Percentiles rank a stretch among this genome's conserved stretches.
phyloP scores from a whole-genome alignment of 2,329 filamentous ascomycete species.

The Conoideocrella luteorostrata region DNA sequence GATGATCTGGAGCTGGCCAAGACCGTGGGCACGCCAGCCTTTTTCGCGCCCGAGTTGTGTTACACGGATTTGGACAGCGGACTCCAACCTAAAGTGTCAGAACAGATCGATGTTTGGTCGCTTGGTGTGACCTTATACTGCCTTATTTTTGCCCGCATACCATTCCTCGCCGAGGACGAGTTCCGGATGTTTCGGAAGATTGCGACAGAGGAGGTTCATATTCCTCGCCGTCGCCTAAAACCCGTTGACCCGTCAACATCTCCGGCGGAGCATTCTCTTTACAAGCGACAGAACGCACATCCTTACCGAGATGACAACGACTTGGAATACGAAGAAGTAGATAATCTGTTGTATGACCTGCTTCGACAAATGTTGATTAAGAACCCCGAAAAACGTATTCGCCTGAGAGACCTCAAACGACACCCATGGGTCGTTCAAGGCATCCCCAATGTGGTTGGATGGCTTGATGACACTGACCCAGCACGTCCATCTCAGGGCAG shows the following conservation, averaged over 20 bases:
- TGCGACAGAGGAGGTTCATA: conserved; percentile 85
- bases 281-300: conserved; percentile 51
- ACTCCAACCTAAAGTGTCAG: conserved; percentile 73
- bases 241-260: conserved; percentile 60
- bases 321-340: conserved; percentile 78
- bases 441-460: conserved; percentile 65
- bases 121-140: conserved; percentile 94
- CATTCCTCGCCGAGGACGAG: conserved; percentile 86
- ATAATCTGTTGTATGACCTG: conserved; percentile 72
- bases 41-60: conserved; percentile 94
- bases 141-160: conserved; percentile 86
- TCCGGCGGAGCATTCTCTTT: conserved; percentile 47
- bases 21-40: conserved; percentile 93
- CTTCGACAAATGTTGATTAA: conserved; percentile 76
- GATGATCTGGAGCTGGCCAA: conserved; percentile 96
- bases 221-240: conserved; percentile 74
- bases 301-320: conserved; percentile 73
- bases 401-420: conserved; percentile 83
- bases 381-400: conserved; percentile 82
- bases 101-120: conserved; percentile 96
- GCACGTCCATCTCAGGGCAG: conserved; percentile 69
- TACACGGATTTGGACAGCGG: conserved; percentile 69
- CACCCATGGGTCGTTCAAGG: conserved; percentile 86
- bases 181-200: conserved; percentile 90
- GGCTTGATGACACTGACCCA: conserved; percentile 94